Conservation (phyloP, 73 alveolate species). For the Paramecium tetraurelia region DNA sequence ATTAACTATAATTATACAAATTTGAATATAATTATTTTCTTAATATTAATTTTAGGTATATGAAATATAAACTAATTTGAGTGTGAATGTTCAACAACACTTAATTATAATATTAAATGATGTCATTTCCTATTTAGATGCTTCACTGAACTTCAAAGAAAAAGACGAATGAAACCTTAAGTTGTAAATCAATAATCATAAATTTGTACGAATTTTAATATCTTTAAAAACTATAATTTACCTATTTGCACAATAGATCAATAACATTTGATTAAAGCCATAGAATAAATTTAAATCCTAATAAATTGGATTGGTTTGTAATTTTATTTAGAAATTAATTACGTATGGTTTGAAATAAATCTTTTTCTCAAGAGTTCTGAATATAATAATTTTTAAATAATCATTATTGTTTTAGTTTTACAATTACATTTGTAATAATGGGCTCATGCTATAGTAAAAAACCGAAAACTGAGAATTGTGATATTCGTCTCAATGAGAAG, state of each 20-base stretch:
- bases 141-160: neutral
- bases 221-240: neutral
- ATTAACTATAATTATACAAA: neutral
- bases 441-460: slow-evolving; percentile 16
- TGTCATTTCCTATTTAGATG: neutral
- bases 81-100: neutral
- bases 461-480: neutral
- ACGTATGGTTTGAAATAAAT: neutral
- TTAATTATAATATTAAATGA: neutral
- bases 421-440: slow-evolving; percentile 5
- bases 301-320: neutral
- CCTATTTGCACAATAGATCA: neutral
- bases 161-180: neutral
- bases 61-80: neutral
- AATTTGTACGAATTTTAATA: neutral
- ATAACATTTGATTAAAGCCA: neutral
- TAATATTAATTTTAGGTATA: neutral
- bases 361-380: neutral
- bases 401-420: neutral
- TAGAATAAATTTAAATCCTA: neutral
- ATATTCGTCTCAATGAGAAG: neutral
- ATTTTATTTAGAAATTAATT: neutral
- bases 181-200: neutral
- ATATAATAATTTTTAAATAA: neutral
- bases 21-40: neutral